phyloP scores from a whole-genome alignment of 139 green algal species.

The Trebouxia sp. region DNA sequence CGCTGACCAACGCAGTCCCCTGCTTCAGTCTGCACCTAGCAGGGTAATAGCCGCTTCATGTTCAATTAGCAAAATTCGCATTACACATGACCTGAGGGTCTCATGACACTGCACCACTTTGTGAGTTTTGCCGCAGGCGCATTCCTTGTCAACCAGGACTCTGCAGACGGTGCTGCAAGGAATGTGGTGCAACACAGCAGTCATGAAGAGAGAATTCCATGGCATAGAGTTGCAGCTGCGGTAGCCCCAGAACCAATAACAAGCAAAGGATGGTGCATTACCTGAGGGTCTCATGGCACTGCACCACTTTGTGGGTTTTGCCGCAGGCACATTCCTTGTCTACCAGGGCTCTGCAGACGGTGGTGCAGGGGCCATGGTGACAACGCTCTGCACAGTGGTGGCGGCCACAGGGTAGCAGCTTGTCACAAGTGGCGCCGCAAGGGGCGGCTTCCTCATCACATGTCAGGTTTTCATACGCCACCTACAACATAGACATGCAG shows the following conservation, averaged over 20 bases:
- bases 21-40: no score
- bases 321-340: slow-evolving; percentile 54
- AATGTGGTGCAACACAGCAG: slow-evolving; percentile 60
- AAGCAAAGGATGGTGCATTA: no score
- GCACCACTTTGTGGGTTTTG: slow-evolving; percentile 39
- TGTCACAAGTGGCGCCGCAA: slow-evolving; percentile 82
- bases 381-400: slow-evolving; percentile 69
- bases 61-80: no score
- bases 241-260: no score
- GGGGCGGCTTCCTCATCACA: slow-evolving; percentile 57
- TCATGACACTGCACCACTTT: slow-evolving; percentile 36
- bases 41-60: no score
- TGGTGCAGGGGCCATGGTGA: slow-evolving; percentile 68
- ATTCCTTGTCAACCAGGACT: slow-evolving; percentile 34
- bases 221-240: slow-evolving; percentile 78
- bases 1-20: no score
- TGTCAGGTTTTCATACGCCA: slow-evolving; percentile 40
- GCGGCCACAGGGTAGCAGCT: slow-evolving; percentile 75
- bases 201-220: no score
- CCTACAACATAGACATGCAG: not conserved
- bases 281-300: slow-evolving; percentile 34
- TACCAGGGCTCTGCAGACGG: slow-evolving; percentile 38
- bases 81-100: slow-evolving; percentile 29
- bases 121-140: slow-evolving; percentile 54
- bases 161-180: slow-evolving; percentile 55